Percentiles rank a stretch among this genome's conserved stretches.
These are phyloP conservation scores for Colletotrichum sidae DNA, from an alignment of 2,329 filamentous ascomycete species.

Conservation along the genomic window DNA sequence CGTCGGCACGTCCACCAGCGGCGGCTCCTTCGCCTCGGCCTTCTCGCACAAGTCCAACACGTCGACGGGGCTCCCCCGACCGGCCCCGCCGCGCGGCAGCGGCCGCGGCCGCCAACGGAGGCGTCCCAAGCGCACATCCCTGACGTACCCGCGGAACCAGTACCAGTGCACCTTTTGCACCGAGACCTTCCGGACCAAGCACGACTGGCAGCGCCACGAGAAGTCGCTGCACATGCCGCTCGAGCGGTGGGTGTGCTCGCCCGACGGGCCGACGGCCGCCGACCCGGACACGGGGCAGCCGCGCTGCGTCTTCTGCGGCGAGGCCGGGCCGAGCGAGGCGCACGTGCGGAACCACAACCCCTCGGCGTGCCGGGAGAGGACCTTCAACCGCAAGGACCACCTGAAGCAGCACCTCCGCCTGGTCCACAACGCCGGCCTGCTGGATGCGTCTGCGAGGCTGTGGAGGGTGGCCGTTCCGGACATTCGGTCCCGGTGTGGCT, in stretches of 20 bases:
- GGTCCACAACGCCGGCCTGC: slow-evolving; percentile 10
- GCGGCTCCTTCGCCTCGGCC: slow-evolving; percentile 32
- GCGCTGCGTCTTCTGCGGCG: slow-evolving; percentile 53
- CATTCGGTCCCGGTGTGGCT: slow-evolving; percentile 48
- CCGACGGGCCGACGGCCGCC: slow-evolving; percentile 41
- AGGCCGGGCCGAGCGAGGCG: slow-evolving; percentile 43
- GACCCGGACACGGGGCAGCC: slow-evolving; percentile 44
- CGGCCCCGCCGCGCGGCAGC: slow-evolving; percentile 32
- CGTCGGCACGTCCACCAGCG: slow-evolving; percentile 34
- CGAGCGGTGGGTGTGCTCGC: slow-evolving; percentile 56
- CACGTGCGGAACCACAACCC: slow-evolving; percentile 55
- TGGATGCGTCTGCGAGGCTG: slow-evolving; percentile 8
- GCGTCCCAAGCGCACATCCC: slow-evolving; percentile 23
- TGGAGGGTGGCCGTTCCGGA: slow-evolving; percentile 11
- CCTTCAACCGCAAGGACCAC: slow-evolving; percentile 58
- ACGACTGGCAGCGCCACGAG: slow-evolving; percentile 64
- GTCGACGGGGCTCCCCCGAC: not conserved
- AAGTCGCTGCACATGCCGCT: slow-evolving; percentile 59
- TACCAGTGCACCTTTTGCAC: slow-evolving; percentile 60
- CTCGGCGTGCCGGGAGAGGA: slow-evolving; percentile 59
- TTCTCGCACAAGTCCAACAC: slow-evolving; percentile 24
- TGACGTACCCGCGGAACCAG: slow-evolving; percentile 21
- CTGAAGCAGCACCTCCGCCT: slow-evolving; percentile 52
- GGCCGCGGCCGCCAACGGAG: slow-evolving; percentile 26
- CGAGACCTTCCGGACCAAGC: slow-evolving; percentile 56